Conservation (phyloP, 2,329 filamentous ascomycete species). For the Alternaria ventricosa region DNA sequence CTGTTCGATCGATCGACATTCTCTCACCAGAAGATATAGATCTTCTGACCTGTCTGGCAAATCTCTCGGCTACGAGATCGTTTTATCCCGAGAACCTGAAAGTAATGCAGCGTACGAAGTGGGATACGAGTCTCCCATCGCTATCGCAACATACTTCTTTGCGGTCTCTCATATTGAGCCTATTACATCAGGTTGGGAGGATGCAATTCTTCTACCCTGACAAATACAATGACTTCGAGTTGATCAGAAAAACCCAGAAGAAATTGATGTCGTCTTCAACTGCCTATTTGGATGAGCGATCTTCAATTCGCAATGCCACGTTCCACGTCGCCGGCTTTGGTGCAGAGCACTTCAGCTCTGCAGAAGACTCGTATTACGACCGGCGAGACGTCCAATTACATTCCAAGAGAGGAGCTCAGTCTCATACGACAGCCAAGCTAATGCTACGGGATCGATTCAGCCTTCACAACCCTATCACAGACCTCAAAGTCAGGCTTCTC, state of each 20-base stretch:
- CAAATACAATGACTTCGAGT: background rate
- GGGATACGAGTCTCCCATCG: conserved; percentile 50
- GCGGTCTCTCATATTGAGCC: conserved; percentile 17
- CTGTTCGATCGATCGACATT: conserved; percentile 56
- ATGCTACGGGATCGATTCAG: conserved; percentile 18
- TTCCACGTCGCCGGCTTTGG: conserved; percentile 43
- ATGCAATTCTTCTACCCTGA: conserved; percentile 22
- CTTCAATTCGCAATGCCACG: conserved; percentile 35
- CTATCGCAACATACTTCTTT: conserved; percentile 43
- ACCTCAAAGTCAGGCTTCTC: conserved; percentile 7
- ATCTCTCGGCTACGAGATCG: conserved; percentile 41
- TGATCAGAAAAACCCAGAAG: background rate
- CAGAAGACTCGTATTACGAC: conserved; percentile 31
- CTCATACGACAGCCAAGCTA: conserved; percentile 23
- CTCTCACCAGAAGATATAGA: conserved; percentile 36
- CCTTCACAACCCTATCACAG: conserved; percentile 12
- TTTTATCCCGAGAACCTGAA: conserved; percentile 55
- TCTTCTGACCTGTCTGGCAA: conserved; percentile 35
- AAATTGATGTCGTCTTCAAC: conserved; percentile 11
- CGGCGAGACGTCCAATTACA: conserved; percentile 12
- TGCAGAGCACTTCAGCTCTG: conserved; percentile 32
- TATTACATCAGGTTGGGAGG: conserved; percentile 34
- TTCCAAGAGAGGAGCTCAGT: conserved; percentile 15
- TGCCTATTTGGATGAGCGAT: conserved; percentile 31
- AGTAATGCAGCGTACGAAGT: conserved; percentile 54